phyloP scores from a whole-genome alignment of 129 eudicot species.

The Sambucus nigra region DNA sequence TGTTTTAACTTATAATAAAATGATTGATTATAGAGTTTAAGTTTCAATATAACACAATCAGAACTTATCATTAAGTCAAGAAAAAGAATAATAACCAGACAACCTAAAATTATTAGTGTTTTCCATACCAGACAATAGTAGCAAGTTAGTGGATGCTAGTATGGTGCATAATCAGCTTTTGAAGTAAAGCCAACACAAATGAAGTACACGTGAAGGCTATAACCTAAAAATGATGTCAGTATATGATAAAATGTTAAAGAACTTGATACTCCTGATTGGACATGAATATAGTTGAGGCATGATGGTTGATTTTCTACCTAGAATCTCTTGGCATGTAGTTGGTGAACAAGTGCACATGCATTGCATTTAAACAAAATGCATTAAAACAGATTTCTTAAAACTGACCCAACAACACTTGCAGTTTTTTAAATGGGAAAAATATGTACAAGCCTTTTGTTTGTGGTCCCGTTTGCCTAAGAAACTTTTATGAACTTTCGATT shows the following conservation, averaged over 20 bases:
- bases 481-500: conserved; percentile 6
- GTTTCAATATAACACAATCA: no score
- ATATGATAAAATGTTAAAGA: no score
- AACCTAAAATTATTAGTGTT: no score
- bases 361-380: neutral
- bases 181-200: neutral
- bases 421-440: neutral
- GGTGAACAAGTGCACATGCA: conserved; percentile 11
- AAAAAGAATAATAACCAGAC: no score
- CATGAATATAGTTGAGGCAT: neutral
- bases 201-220: neutral
- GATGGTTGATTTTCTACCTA: conserved; percentile 3
- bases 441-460: conserved; percentile 1
- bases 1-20: no score
- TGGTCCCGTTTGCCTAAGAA: conserved; percentile 1
- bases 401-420: neutral
- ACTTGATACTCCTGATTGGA: neutral
- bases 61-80: no score
- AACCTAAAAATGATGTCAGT: no score
- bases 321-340: conserved; percentile 6
- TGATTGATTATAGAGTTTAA: no score
- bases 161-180: neutral
- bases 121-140: neutral
- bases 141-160: neutral
- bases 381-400: neutral